A percentile compares a stretch with the other conserved stretches of the same genome.
Conservation (phyloP, 345 rosid species). For the Raphanus raphanistrum region DNA sequence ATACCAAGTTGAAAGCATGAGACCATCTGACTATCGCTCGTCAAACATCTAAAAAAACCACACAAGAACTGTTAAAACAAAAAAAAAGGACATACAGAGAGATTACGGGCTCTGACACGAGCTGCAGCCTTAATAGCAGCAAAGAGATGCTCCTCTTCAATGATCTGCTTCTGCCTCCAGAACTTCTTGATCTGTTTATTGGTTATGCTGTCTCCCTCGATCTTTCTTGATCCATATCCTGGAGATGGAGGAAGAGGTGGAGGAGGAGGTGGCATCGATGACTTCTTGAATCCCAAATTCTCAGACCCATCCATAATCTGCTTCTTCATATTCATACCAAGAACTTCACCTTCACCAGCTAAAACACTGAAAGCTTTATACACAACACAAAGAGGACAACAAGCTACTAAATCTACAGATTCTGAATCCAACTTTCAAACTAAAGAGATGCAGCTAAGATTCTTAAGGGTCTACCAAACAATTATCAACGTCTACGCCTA, state of each 20-base stretch:
- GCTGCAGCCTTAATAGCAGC: constrained; percentile 94
- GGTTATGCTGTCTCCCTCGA: constrained; percentile 53
- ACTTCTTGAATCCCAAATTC: constrained; percentile 30
- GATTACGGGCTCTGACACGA: constrained; percentile 63
- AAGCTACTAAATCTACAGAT: constrained; percentile 37
- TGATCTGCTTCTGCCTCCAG: constrained; percentile 71
- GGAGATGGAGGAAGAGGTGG: constrained; percentile 58
- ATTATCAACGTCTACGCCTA: constrained; percentile 26
- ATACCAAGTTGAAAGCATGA: background rate
- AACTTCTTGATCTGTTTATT: constrained; percentile 76
- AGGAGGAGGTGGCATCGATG: constrained; percentile 34
- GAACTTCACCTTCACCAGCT: constrained; percentile 1
- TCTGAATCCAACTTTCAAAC: constrained; percentile 65
- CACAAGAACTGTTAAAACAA: constrained; percentile 2
- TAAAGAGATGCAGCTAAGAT: constrained; percentile 33
- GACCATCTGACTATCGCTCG: background rate
- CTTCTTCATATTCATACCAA: constrained; percentile 45
- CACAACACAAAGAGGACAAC: constrained; percentile 9
- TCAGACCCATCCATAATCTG: constrained; percentile 36
- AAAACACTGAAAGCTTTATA: constrained; percentile 5
- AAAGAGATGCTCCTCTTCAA: constrained; percentile 81
- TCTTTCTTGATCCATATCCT: constrained; percentile 44
- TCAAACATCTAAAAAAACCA: background rate
- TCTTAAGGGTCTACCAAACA: constrained; percentile 31
- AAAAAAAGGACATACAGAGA: constrained; percentile 48